A percentile compares a stretch with the other conserved stretches of the same genome.
Evolutionary conservation across 108 stramenopile genomes (phyloP).

Genomic region (Nitzschia sp.): DNA sequence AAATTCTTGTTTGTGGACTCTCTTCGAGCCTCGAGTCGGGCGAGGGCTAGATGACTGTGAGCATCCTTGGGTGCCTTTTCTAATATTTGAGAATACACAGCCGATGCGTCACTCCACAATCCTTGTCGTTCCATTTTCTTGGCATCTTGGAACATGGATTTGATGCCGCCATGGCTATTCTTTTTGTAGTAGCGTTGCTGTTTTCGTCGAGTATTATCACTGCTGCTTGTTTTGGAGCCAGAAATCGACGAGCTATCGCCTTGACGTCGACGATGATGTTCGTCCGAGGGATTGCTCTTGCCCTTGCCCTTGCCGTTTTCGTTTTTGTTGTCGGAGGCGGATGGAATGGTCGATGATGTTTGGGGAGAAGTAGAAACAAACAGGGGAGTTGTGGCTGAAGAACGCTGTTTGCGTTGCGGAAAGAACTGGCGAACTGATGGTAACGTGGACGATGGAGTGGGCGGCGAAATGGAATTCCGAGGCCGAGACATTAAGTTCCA

Average conservation of each 20-base stretch:
- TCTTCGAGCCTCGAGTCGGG: conserved; percentile 59
- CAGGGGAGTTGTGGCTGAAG: not conserved
- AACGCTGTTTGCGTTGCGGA: too few relatives aligned
- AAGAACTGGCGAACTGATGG: too few relatives aligned
- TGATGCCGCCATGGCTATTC: not conserved
- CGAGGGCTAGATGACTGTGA: conserved; percentile 73
- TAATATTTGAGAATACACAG: conserved; percentile 51
- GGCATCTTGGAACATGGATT: conserved; percentile 50
- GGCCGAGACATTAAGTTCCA: not conserved
- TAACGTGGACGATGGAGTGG: too few relatives aligned
- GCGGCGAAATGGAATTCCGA: too few relatives aligned
- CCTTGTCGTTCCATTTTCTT: conserved; percentile 52
- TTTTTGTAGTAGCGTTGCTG: not conserved
- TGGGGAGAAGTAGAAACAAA: not conserved
- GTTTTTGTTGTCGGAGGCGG: too few relatives aligned
- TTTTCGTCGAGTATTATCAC: too few relatives aligned
- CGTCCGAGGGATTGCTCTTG: not conserved
- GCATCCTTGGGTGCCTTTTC: conserved; percentile 57
- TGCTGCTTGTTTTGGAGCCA: too few relatives aligned
- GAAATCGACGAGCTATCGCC: not conserved
- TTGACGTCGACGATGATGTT: not conserved
- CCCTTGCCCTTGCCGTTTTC: too few relatives aligned
- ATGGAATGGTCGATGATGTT: not conserved
- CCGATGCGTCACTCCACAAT: conserved; percentile 47
- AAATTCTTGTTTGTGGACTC: conserved; percentile 12